These are phyloP conservation scores for Rhodofomes roseus DNA, from an alignment of 1,284 basidiomycete species.

Conservation along the genomic window DNA sequence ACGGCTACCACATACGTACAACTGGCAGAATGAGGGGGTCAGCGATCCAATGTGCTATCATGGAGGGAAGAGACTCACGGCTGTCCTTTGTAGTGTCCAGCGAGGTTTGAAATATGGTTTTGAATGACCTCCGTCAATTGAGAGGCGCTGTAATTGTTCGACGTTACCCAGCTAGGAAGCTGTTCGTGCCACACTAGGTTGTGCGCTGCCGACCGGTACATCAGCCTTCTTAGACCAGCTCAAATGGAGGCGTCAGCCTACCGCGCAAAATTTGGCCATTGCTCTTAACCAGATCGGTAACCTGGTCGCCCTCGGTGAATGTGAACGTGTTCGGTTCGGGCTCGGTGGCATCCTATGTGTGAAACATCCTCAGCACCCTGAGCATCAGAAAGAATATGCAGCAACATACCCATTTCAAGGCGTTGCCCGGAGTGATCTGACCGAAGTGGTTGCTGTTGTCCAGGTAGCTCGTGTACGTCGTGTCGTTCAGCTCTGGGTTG, in stretches of 20 bases:
- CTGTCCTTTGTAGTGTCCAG: constrained; percentile 47
- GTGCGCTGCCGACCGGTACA: constrained; percentile 28
- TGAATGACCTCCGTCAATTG: constrained; percentile 41
- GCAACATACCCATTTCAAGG: constrained; percentile 53
- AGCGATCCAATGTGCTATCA: not conserved
- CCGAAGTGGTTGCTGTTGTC: constrained; percentile 42
- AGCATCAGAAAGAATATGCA: no score
- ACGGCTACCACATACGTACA: constrained; percentile 16
- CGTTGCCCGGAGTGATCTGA: constrained; percentile 51
- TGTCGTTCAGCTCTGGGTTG: constrained; percentile 48
- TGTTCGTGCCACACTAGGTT: constrained; percentile 57
- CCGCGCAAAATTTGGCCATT: constrained; percentile 36
- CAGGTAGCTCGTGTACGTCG: constrained; percentile 39
- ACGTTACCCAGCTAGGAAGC: constrained; percentile 47
- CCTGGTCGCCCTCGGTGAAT: constrained; percentile 40
- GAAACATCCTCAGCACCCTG: not conserved
- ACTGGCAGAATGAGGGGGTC: constrained; percentile 7
- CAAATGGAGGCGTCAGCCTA: not conserved
- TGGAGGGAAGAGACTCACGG: constrained; percentile 31
- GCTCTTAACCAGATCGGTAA: constrained; percentile 43
- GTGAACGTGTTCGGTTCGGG: constrained; percentile 45
- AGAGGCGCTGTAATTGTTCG: constrained; percentile 38
- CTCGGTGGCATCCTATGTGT: constrained; percentile 46
- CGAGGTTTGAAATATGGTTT: constrained; percentile 44
- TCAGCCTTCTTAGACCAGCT: not conserved